These are phyloP conservation scores for Hippophae gyantsensis DNA, from an alignment of 306 rosid genomes.

Conservation along the genomic window DNA sequence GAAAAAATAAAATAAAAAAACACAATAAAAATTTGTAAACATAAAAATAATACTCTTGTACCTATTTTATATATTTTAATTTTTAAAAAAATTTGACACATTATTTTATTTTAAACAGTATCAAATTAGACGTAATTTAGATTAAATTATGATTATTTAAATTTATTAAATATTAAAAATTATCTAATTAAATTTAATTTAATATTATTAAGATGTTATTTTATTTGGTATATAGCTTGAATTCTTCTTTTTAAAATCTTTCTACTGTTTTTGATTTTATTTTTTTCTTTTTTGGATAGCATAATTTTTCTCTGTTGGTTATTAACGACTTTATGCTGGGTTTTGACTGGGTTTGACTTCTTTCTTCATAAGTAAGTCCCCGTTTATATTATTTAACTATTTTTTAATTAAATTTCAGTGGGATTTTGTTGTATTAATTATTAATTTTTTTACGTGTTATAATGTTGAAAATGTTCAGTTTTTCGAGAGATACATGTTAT, in stretches of 20 bases:
- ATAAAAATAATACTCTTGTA: too few relatives aligned
- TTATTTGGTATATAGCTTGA: background rate
- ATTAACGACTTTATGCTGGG: conserved; percentile 49
- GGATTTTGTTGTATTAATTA: background rate
- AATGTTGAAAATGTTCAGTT: conserved; percentile 26
- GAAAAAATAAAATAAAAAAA: too few relatives aligned
- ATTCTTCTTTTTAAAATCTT: background rate
- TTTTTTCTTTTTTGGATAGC: conserved; percentile 25
- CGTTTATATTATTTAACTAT: background rate
- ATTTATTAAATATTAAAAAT: too few relatives aligned
- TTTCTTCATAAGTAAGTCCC: conserved; percentile 51
- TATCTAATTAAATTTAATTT: too few relatives aligned
- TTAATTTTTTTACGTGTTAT: background rate
- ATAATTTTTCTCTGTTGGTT: conserved; percentile 55
- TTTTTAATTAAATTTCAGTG: background rate
- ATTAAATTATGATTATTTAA: too few relatives aligned
- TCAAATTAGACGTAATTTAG: too few relatives aligned
- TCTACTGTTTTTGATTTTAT: background rate
- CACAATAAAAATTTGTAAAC: too few relatives aligned
- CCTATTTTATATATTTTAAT: too few relatives aligned
- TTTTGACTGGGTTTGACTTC: conserved; percentile 59
- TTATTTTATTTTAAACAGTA: too few relatives aligned
- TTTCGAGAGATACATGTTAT: conserved; percentile 55
- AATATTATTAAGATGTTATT: too few relatives aligned
- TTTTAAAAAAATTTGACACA: too few relatives aligned